phyloP scores from a whole-genome alignment of 805 yeast genomes.

The Candida silvicultrix region DNA sequence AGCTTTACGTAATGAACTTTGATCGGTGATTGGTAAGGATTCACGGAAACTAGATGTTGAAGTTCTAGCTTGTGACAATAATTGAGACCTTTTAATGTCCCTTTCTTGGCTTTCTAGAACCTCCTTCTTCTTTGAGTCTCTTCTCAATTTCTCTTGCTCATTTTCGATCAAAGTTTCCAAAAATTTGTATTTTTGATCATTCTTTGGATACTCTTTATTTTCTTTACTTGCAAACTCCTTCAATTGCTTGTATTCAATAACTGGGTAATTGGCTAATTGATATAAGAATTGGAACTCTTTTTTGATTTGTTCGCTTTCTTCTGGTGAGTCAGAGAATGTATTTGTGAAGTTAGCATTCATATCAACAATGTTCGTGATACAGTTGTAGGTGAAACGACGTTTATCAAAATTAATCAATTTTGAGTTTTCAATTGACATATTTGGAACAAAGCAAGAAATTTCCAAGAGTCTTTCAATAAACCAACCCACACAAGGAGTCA shows the following conservation, averaged over 20 bases:
- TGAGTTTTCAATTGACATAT: constrained; percentile 60
- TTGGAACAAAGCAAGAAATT: constrained; percentile 71
- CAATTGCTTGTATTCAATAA: constrained; percentile 28
- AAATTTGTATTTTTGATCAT: constrained; percentile 30
- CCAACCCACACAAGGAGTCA: constrained; percentile 93
- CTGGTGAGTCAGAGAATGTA: constrained; percentile 24
- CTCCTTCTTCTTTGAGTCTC: constrained; percentile 45
- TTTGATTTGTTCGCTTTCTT: constrained; percentile 22
- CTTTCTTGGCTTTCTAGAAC: constrained; percentile 29
- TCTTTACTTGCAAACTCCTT: constrained; percentile 40
- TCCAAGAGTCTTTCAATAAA: constrained; percentile 73
- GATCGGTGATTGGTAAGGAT: constrained; percentile 9
- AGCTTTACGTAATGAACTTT: constrained; percentile 12
- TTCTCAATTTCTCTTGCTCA: constrained; percentile 45
- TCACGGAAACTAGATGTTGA: constrained; percentile 10
- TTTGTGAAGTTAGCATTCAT: constrained; percentile 23
- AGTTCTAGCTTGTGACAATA: constrained; percentile 24
- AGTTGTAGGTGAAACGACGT: constrained; percentile 59
- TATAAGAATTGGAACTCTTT: constrained; percentile 48
- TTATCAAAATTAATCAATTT: constrained; percentile 80
- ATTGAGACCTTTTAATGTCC: constrained; percentile 25
- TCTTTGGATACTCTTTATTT: constrained; percentile 28
- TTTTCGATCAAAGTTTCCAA: constrained; percentile 39
- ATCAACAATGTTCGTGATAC: constrained; percentile 47
- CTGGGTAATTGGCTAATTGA: constrained; percentile 27